Evolutionary conservation across 306 rosid species (phyloP), one percentile per base, ranked within the genome.

Genomic region (Astragalus glycyphyllos): DNA sequence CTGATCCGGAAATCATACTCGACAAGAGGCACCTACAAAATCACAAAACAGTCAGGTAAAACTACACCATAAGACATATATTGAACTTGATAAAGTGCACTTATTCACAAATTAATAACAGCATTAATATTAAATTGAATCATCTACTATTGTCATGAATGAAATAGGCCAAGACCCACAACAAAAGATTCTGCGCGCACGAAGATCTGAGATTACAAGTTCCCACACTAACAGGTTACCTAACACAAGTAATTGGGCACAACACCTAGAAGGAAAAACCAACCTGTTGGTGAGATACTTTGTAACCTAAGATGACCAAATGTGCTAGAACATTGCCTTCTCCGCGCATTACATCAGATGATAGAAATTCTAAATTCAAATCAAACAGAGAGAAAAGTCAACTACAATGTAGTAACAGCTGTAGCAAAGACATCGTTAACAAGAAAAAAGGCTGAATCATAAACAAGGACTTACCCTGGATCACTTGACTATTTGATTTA

Each of bases 261-360:
- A 51, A 64, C 68, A 59, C 45, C 70, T 26, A 47, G 54, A 68
- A 77, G 65, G 65, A 53, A 51, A 65, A 48, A 60, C 84, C 41
- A 34, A 88, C 98, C 96, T 93, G 98, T 65, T 84, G 82, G 77
- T 93, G 85, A 51, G 94, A 83, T 68, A 85, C 73, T 80, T 88
- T 93, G 85, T 90, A 90, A 47, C 98, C 92, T 57, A 93, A 63
- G 44, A 63, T 63, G 35, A 75, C 79, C 87, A 93, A 80, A 80
- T 93, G 98, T 65, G 92, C 81, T 51, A 85, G 64, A 74, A 93
- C 76, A 79, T 88, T 93, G 72, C 98, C 98, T 88, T 93, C 98
- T 66, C 98, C 98, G 2, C 83, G 96, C 97, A 90, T 88, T 65
- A 90, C 76, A 73, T 90, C 96, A 26, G 94, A 84, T 5, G 96